Conservation (phyloP, 345 rosid genomes). For the Acer campestre region DNA sequence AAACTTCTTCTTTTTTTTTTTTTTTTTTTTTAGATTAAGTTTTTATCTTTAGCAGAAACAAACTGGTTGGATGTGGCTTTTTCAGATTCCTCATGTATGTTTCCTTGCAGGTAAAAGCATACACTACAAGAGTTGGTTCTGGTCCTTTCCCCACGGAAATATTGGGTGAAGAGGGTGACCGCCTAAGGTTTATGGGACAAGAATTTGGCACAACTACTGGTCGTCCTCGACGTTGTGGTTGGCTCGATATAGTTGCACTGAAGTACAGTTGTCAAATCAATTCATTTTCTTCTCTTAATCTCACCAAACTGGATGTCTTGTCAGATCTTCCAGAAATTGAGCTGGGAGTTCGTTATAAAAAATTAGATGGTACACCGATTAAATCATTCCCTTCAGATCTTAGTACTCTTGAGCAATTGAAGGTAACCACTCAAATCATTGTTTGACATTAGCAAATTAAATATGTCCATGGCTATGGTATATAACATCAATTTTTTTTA, state of each 20-base stretch:
- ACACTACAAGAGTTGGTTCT: slow-evolving; percentile 97
- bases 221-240: slow-evolving; percentile 99
- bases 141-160: slow-evolving; percentile 98
- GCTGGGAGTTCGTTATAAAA: slow-evolving; percentile 78
- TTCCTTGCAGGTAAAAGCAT: slow-evolving; percentile 80
- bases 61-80: neutral
- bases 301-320: slow-evolving; percentile 92
- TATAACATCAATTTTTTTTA: neutral
- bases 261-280: slow-evolving; percentile 84
- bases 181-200: slow-evolving; percentile 85
- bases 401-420: slow-evolving; percentile 69
- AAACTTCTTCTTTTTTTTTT: neutral
- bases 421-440: slow-evolving; percentile 34
- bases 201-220: slow-evolving; percentile 99
- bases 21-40: neutral
- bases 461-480: no score
- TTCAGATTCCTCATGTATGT: neutral
- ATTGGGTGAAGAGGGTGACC: slow-evolving; percentile 84
- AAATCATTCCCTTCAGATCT: slow-evolving; percentile 91
- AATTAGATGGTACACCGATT: slow-evolving; percentile 68
- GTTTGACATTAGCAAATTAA: neutral
- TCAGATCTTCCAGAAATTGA: slow-evolving; percentile 84
- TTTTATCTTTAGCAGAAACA: neutral
- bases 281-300: slow-evolving; percentile 93
- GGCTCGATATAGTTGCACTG: slow-evolving; percentile 97